phyloP scores from a whole-genome alignment of 306 rosid genomes.

The Quercus variabilis region DNA sequence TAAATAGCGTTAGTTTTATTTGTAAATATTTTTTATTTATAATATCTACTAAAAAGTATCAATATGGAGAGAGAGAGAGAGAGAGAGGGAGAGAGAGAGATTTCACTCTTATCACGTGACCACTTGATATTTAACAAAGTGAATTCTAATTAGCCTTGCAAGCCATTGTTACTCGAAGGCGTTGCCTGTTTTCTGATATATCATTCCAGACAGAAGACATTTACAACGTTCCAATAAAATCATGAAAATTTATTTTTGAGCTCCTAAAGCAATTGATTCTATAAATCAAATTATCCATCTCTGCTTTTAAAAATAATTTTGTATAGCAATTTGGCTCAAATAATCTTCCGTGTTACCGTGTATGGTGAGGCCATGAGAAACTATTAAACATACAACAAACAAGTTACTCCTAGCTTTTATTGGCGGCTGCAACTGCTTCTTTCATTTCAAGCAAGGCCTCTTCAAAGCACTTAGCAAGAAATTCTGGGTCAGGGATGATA shows the following conservation, averaged over 20 bases:
- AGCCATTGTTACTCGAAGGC: background rate
- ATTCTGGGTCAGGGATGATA: constrained; percentile 74
- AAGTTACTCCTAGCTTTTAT: background rate
- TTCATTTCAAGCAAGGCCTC: constrained; percentile 81
- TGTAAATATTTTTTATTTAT: too few species aligned
- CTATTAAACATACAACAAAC: background rate
- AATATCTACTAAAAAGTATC: too few species aligned
- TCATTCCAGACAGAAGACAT: background rate
- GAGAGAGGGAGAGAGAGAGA: too few species aligned
- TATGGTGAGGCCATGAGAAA: background rate
- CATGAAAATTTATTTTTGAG: background rate
- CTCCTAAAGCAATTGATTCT: background rate
- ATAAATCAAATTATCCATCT: background rate
- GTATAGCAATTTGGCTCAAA: background rate
- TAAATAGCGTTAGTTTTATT: too few species aligned
- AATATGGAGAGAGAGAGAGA: too few species aligned
- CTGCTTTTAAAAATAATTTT: background rate
- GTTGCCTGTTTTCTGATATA: background rate
- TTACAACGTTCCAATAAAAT: background rate
- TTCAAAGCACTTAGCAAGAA: constrained; percentile 84
- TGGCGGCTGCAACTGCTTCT: constrained; percentile 32
- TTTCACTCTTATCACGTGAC: background rate
- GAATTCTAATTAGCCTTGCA: background rate
- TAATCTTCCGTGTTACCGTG: too few species aligned
- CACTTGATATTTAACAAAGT: background rate